phyloP scores from a whole-genome alignment of 1,139 yeast species.

The Yamadazyma atmosphaerica region DNA sequence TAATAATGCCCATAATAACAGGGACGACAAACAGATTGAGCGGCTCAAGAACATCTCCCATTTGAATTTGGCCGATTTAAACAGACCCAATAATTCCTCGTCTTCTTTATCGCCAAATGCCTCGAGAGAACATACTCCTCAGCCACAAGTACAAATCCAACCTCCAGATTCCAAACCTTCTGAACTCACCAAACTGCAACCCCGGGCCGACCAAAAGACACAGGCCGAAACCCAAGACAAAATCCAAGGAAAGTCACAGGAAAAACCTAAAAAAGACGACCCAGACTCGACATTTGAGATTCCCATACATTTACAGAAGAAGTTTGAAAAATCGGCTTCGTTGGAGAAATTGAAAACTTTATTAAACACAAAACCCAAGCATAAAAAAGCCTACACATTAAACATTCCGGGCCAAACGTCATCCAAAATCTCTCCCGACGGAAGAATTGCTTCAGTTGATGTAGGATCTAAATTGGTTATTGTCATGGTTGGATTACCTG shows the following conservation, averaged over 20 bases:
- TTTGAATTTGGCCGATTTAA: conserved; percentile 39
- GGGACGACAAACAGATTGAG: conserved; percentile 10
- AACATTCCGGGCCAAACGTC: conserved; percentile 93
- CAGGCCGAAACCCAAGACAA: neutral
- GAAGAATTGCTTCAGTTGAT: conserved; percentile 68
- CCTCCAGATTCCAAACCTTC: conserved; percentile 6
- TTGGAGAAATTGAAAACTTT: conserved; percentile 41
- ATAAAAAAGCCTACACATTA: conserved; percentile 68
- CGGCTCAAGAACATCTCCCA: conserved; percentile 44
- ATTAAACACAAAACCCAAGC: conserved; percentile 39
- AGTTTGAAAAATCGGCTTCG: conserved; percentile 43
- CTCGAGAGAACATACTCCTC: conserved; percentile 2
- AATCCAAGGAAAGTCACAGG: neutral
- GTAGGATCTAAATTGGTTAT: conserved; percentile 83
- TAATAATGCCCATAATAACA: conserved; percentile 3
- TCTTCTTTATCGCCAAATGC: conserved; percentile 12
- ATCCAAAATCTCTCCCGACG: conserved; percentile 81
- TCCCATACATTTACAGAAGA: conserved; percentile 34
- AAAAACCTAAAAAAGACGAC: conserved; percentile 5
- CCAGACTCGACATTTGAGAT: conserved; percentile 16
- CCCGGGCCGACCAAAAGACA: neutral
- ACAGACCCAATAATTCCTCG: conserved; percentile 9
- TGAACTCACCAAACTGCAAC: conserved; percentile 6
- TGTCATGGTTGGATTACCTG: conserved; percentile 94
- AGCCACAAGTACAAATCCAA: neutral